These are phyloP conservation scores for Sarocladium oryzae DNA, from an alignment of 2,329 filamentous ascomycete species.

Conservation along the genomic window DNA sequence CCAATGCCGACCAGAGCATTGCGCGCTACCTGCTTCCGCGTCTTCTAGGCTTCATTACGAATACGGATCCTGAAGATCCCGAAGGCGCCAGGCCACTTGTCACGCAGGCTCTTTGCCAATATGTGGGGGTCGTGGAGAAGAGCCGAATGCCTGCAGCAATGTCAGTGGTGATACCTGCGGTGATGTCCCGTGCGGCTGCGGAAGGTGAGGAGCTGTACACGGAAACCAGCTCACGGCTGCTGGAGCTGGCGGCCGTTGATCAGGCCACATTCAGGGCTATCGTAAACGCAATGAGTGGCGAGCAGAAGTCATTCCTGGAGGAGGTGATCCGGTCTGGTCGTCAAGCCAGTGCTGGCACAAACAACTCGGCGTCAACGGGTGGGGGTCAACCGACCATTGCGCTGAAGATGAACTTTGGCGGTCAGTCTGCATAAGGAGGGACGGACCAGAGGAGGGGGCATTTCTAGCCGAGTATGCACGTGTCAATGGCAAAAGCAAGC, in stretches of 20 bases:
- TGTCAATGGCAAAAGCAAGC: conserved; percentile 4
- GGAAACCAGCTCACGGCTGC: conserved; percentile 68
- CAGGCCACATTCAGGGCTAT: conserved; percentile 67
- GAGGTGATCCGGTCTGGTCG: conserved; percentile 65
- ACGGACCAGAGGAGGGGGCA: background rate
- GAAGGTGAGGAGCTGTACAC: conserved; percentile 53
- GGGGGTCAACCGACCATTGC: conserved; percentile 74
- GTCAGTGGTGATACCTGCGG: conserved; percentile 68
- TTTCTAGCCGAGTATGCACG: conserved; percentile 8
- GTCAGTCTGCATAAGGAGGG: conserved; percentile 18
- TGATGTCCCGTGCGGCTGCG: conserved; percentile 65
- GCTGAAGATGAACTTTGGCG: conserved; percentile 86
- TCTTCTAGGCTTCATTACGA: conserved; percentile 67
- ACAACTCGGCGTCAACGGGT: conserved; percentile 28
- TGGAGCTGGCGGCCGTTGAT: conserved; percentile 76
- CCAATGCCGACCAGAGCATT: conserved; percentile 64
- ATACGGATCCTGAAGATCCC: conserved; percentile 67
- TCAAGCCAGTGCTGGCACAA: conserved; percentile 33
- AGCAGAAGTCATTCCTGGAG: conserved; percentile 73
- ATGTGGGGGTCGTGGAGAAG: conserved; percentile 44
- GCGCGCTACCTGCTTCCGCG: conserved; percentile 68
- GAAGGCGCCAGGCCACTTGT: conserved; percentile 67
- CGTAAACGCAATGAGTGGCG: conserved; percentile 63
- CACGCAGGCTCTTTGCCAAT: conserved; percentile 69
- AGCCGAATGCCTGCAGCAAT: conserved; percentile 54